Percentiles rank a stretch among this genome's conserved stretches.
These are phyloP conservation scores for Aureobasidium sp. DNA, from an alignment of 2,329 filamentous ascomycete species.

Conservation along the genomic window DNA sequence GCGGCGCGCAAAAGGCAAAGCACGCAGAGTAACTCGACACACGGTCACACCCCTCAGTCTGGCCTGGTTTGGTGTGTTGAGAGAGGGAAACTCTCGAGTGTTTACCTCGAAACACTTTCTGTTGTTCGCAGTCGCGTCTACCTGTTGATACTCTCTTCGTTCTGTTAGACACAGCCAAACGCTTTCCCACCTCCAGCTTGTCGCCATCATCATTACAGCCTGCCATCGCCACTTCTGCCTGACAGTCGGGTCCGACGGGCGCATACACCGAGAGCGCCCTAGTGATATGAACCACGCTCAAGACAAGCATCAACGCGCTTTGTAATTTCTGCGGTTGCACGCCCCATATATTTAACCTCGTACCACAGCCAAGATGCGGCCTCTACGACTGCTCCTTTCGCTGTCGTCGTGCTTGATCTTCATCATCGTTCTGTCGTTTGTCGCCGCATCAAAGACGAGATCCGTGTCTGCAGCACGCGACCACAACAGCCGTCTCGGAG, in stretches of 20 bases:
- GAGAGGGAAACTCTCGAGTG: not conserved
- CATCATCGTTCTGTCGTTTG: slow-evolving; percentile 38
- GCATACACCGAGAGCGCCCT: slow-evolving; percentile 2
- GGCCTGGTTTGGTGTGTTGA: slow-evolving; percentile 6
- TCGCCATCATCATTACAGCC: not conserved
- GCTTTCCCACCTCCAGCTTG: not conserved
- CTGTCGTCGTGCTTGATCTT: slow-evolving; percentile 37
- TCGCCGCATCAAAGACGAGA: slow-evolving; percentile 25
- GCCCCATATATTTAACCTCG: not conserved
- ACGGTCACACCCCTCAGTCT: slow-evolving; percentile 8
- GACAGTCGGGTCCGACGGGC: not conserved
- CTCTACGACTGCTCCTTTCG: slow-evolving; percentile 36
- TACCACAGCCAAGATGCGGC: slow-evolving; percentile 29
- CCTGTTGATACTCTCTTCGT: not conserved
- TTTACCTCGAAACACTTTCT: not conserved
- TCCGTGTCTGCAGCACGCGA: slow-evolving; percentile 15
- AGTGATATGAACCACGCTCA: slow-evolving; percentile 6
- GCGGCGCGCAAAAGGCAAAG: slow-evolving; percentile 8
- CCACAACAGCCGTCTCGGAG: slow-evolving; percentile 27
- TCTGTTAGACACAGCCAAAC: slow-evolving; percentile 1
- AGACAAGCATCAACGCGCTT: slow-evolving; percentile 4
- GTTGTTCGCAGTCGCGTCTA: not conserved
- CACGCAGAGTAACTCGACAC: not conserved
- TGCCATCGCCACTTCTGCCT: slow-evolving; percentile 1
- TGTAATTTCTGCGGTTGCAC: not conserved